Base-by-base conservation (phyloP, 768 basidiomycete genomes). In the Boletales sp. region DNA sequence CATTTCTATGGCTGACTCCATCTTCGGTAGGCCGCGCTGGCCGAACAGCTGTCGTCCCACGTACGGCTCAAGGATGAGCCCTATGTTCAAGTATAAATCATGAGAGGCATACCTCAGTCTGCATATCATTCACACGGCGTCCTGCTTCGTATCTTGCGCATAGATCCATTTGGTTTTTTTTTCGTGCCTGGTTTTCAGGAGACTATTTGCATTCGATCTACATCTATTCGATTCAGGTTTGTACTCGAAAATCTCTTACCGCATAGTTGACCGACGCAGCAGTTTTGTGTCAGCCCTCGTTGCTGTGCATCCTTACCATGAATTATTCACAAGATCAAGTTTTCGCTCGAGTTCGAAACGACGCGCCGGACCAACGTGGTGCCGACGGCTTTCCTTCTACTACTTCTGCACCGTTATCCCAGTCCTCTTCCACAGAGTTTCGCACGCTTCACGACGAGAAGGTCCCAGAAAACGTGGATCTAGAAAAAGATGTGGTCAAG, bases 11-110 rank as follows among this genome's bases (percentile, higher is more conserved):
- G 34, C 47, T 47, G 37, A 30, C 51, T 2, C 3, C 35, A 45
- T 27, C 47, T 11, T 13, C 7, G n/a, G 21, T 49, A 44, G 51
- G 44, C 21, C 19, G 34, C 15, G 30, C 8, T 37, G 14, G 14
- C 38, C 41, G 45, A 32, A 8, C 4, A 8, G 35, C 11, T 19
- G 0, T 21, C n/a, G 15, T 37, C 19, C 42, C 21, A 27, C 12
- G 43, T 40, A 37, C 45, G 52, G 57, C 32, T 47, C 50, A 51
- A 51, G 30, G 43, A 43, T 61, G 45, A 54, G 46, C 43, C 52
- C 48, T 6, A 48, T 40, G 11, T 30, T 35, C 29, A 14, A 38
- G 6, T 52, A 60, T 53, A 56, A 43, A 46, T 10, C 42, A 50
- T 44, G 40, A 39, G 47, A 38, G 41, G 34, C 36, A 48, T 2